Evolutionary conservation across 768 basidiomycete species (phyloP), one percentile per base, ranked within the genome.

Genomic region (Lactifluus rugatus): DNA sequence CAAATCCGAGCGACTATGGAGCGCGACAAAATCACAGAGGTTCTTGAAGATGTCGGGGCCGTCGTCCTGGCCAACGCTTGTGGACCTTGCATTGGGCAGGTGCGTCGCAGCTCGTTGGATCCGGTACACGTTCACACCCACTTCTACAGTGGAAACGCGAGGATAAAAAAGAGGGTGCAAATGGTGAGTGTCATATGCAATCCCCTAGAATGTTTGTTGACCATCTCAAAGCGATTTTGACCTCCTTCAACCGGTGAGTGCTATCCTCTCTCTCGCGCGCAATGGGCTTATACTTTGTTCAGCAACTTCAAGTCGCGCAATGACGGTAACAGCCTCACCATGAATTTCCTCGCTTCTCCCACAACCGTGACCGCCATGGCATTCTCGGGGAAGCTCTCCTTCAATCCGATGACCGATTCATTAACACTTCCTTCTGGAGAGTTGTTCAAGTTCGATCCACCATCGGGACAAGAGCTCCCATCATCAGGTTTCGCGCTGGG

Each of bases 291-390:
- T 47, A 54, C 48, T 65, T 50, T 36, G 48, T 54, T 25, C 58
- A 80, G 81, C 45, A 88, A 89, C 71, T 89, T 88, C 80, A 93
- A 92, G 74, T 93, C 93, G 2, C 82, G 96, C 64, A 99, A 99
- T 69, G 96, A 99, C 67, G 96, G 94, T 23, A 98, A 98, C 70
- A 77, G 80, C 39, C 76, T 84, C 55, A 98, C 94, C 16, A 91
- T 95, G 92, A 98, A 98, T 72, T 98, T 99, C 76, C 80, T 99
- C 57, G 93, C 95, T 8, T 97, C 94, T 4, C 96, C 96, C 0
- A 95, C 93, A 34, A 79, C 96, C 58, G 96, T 98, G 19, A 98
- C 96, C 21, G 96, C 96, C 1, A 93, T 95, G 91, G 84, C 94
- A 0, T 98, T 98, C 73, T 86, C 92, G 9, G 96, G 95, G 39